Base-by-base conservation (phyloP, 495 filamentous ascomycete genomes). In the Aspergillus incahuasiensis region DNA sequence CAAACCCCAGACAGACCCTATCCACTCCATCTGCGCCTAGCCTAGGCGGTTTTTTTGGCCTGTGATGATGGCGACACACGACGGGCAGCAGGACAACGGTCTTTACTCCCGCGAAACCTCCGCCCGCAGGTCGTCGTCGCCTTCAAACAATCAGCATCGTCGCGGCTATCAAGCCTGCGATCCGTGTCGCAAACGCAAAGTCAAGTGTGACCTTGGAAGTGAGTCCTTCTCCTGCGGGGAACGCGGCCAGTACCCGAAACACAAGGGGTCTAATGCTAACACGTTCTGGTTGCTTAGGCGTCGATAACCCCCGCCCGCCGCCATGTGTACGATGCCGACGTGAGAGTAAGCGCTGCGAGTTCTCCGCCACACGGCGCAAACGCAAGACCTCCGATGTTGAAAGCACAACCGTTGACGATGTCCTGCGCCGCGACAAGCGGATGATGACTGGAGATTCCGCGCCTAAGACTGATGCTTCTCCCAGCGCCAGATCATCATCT, bases 331-430 rank as follows among this genome's bases (percentile, higher is more conserved):
- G 94, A 66, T 98, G 94, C 70, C 85, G 90, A 21, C 85, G 94
- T 55, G 94, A 98, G 74, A 79, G 85, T 74, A 96, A 96, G 72
- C 86, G 95, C 61, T 98, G 94, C 77, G 92, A 85, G 78, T 97
- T 98, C 77, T 95, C 91, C 58, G 89, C 90, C n/a, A 97, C 92
- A 38, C 80, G 92, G 43, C 82, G 94, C 60, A 97, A 97, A 83
- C 81, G 90, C 63, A 95, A 95, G 75, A 76, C 79, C 48, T 77
- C 74, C 48, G 87, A 91, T 54, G 84, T 66, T 28, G 83, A 86
- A 2, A 79, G 83, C 34, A 74, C 79, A 2, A 11, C 32, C n/a
- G 69, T 64, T 28, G 77, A 83, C 7, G 54, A 71, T 62, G 49
- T 79, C 47, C 65, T 79, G 45, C 66, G 81, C 75, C 78, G 79